Evolutionary conservation across 208 protist genomes (phyloP).

Genomic region (Leishmania aethiopica): DNA sequence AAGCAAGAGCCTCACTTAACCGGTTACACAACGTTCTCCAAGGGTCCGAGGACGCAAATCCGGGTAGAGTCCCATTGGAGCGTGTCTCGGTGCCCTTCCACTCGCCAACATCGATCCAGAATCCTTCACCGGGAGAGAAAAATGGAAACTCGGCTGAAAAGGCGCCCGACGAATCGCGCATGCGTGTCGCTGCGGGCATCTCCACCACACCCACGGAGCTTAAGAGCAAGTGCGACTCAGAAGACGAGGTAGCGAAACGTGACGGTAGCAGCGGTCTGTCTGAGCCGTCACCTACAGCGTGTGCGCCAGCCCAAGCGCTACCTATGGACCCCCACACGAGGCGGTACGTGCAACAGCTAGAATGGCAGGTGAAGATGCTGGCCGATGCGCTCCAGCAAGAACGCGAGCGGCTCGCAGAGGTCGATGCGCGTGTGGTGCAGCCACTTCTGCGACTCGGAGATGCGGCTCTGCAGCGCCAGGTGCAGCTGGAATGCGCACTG

Average conservation of each 20-base stretch:
- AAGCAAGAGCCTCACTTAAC: conserved; percentile 1
- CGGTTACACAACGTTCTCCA: not conserved
- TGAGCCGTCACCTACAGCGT: not conserved
- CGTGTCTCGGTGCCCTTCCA: not conserved
- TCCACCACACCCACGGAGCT: not conserved
- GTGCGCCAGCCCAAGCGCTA: not conserved
- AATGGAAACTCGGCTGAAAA: not conserved
- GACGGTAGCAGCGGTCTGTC: not conserved
- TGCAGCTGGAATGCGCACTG: conserved; percentile 22
- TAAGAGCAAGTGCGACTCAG: not conserved
- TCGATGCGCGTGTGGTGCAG: conserved; percentile 18
- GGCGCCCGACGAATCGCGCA: not conserved
- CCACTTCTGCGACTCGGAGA: conserved; percentile 24
- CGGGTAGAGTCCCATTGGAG: not conserved
- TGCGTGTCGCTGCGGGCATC: not conserved
- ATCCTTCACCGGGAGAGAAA: not conserved
- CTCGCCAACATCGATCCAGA: not conserved
- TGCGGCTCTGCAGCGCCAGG: conserved; percentile 10
- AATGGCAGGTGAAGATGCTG: conserved; percentile 31
- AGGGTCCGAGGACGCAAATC: not conserved
- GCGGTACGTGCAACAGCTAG: conserved; percentile 14
- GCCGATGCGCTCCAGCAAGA: conserved; percentile 17
- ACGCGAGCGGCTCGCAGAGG: conserved; percentile 3
- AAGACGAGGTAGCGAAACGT: not conserved
- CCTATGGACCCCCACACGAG: not conserved